phyloP scores from a whole-genome alignment of 352 stramenopile genomes.

The Globisporangium paroecandrum region DNA sequence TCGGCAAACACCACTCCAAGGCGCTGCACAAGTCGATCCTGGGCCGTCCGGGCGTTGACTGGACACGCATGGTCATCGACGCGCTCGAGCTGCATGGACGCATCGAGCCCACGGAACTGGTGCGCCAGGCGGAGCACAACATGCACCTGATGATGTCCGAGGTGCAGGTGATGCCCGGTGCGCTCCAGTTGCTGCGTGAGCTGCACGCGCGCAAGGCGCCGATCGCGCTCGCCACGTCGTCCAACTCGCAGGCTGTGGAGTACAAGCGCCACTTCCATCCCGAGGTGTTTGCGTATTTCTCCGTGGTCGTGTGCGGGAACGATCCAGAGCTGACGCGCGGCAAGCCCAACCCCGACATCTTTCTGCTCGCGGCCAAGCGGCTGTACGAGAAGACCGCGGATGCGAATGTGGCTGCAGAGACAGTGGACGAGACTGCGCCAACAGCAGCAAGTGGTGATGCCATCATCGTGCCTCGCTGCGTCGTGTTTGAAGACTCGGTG shows the following conservation, averaged over 20 bases:
- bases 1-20: conserved; percentile 57
- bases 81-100: conserved; percentile 30
- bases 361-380: conserved; percentile 55
- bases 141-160: conserved; percentile 58
- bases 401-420: conserved; percentile 7
- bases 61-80: conserved; percentile 73
- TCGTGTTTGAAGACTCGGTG: conserved; percentile 80
- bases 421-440: not conserved
- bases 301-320: conserved; percentile 71
- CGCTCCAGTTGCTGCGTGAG: conserved; percentile 38
- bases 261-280: conserved; percentile 64
- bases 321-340: conserved; percentile 62
- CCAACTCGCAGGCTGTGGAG: conserved; percentile 55
- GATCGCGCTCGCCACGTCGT: conserved; percentile 72
- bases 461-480: conserved; percentile 35
- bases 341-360: conserved; percentile 82
- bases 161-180: conserved; percentile 52
- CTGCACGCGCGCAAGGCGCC: conserved; percentile 51
- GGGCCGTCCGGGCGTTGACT: conserved; percentile 58
- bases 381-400: conserved; percentile 37
- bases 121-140: conserved; percentile 50
- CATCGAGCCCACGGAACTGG: conserved; percentile 55
- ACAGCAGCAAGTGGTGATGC: not conserved
- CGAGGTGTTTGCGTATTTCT: conserved; percentile 75
- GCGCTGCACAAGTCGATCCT: conserved; percentile 74